phyloP scores from a whole-genome alignment of 345 rosid genomes.

The Luvunga scandens region DNA sequence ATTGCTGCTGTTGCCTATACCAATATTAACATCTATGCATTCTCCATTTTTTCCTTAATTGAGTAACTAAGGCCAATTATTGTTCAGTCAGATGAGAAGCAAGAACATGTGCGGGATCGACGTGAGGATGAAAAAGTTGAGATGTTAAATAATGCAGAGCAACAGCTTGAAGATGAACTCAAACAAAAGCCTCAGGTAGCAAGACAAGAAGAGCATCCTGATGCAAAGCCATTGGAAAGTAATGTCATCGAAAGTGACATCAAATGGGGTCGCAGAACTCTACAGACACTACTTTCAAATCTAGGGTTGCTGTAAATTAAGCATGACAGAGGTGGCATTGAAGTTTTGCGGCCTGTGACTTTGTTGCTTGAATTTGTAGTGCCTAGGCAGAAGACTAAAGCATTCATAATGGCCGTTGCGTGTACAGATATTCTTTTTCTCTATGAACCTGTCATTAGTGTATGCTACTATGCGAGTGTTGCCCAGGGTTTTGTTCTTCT shows the following conservation, averaged over 20 bases:
- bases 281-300: constrained; percentile 52
- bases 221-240: constrained; percentile 8
- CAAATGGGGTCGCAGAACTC: constrained; percentile 61
- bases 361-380: not conserved
- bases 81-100: constrained; percentile 44
- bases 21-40: not conserved
- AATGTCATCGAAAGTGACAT: constrained; percentile 44
- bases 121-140: constrained; percentile 13
- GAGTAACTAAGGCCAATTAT: constrained; percentile 9
- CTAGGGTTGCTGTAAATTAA: constrained; percentile 43
- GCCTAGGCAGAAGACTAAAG: not conserved
- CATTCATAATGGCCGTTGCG: not conserved
- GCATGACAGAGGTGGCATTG: not conserved
- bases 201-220: constrained; percentile 28
- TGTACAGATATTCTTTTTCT: not conserved
- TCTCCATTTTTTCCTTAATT: not conserved
- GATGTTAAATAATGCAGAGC: constrained; percentile 13
- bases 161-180: constrained; percentile 9
- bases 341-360: not conserved
- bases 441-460: not conserved
- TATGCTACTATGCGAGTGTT: not conserved
- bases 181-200: constrained; percentile 13
- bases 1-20: not conserved
- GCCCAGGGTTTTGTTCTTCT: not conserved
- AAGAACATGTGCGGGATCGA: constrained; percentile 17